Evolutionary conservation across 73 alveolate genomes (phyloP), one percentile per base, ranked within the genome.

Genomic region (Urostyla sp.): DNA sequence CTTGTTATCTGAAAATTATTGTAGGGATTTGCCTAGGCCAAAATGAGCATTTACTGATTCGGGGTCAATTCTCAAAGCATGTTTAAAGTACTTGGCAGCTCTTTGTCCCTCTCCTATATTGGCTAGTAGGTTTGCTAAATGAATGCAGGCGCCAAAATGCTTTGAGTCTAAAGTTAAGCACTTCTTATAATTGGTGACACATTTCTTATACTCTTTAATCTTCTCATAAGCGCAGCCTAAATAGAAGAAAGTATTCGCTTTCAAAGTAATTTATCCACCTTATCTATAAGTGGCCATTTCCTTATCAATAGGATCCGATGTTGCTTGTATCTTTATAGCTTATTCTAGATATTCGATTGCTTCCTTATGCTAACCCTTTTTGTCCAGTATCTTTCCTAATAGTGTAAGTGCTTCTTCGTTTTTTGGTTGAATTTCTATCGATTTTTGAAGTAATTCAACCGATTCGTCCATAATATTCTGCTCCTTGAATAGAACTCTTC

Each of bases 21-120:
- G 81, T 20, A 86, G 59, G 15, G 84, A 23, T 58, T 87, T 89
- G 18, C 88, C 96, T 46, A 89, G 34, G 8, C 88, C 85, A 40
- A 75, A 75, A 50, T 80, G 38, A 28, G 96, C 96, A 48, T 48
- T 67, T 5, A 79, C 85, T 38, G 38, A 37, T 0, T 69, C 74
- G 0, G 90, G 89, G 26, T 85, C 84, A 20, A 89, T 57, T 34
- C 63, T 84, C 0, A 89, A 44, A 28, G 92, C 90, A 74, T 89
- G 88, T 81, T 79, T 89, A 51, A 89, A 89, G 73, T 87, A 84
- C 35, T 89, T 87, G 20, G 89, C 82, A 43, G 96, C 96, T 43
- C 78, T 74, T 20, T 57, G 26, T 1, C 72, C 81, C 38, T 89
- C 96, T 36, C 92, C 92, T 18, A 35, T 58, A 40, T 61, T 75